Conservation (phyloP, 257 asterid genomes). For the Ajuga chamaepitys region DNA sequence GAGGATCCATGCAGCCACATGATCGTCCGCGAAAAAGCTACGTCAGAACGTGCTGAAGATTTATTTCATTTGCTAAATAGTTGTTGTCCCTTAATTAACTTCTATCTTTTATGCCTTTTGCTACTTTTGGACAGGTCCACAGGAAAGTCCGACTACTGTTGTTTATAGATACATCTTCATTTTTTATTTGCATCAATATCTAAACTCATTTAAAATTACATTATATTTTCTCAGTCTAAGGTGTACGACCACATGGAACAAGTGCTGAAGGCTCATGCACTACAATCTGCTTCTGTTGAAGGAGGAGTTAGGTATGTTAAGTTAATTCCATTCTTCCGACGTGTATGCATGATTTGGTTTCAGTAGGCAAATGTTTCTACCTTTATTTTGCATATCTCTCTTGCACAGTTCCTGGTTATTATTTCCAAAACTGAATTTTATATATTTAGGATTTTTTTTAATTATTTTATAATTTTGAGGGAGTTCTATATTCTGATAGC, state of each 20-base stretch:
- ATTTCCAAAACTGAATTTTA: slow-evolving; percentile 10
- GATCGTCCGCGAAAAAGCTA: slow-evolving; percentile 90
- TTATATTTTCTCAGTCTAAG: slow-evolving; percentile 48
- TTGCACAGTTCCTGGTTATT: slow-evolving; percentile 6
- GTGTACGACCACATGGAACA: slow-evolving; percentile 70
- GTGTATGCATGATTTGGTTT: background rate
- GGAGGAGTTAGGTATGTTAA: slow-evolving; percentile 72
- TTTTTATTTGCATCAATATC: background rate
- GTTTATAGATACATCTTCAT: too few relatives aligned
- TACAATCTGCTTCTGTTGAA: slow-evolving; percentile 68
- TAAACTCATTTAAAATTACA: background rate
- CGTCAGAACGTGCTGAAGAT: slow-evolving; percentile 83
- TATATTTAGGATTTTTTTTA: slow-evolving; percentile 1
- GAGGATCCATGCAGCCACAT: too few relatives aligned
- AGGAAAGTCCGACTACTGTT: background rate
- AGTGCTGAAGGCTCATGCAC: slow-evolving; percentile 61
- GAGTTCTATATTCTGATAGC: slow-evolving; percentile 16
- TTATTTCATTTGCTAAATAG: slow-evolving; percentile 67
- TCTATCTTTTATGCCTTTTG: slow-evolving; percentile 2
- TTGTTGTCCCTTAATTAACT: slow-evolving; percentile 3
- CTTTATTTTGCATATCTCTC: background rate
- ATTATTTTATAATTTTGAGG: slow-evolving; percentile 16
- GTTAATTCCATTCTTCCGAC: background rate
- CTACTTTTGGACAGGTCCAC: background rate
- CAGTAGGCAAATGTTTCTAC: slow-evolving; percentile 7